Percentiles rank a stretch among this genome's conserved stretches.
These are phyloP conservation scores for Tuber magnatum DNA, from an alignment of 495 filamentous ascomycete species.

Conservation along the genomic window DNA sequence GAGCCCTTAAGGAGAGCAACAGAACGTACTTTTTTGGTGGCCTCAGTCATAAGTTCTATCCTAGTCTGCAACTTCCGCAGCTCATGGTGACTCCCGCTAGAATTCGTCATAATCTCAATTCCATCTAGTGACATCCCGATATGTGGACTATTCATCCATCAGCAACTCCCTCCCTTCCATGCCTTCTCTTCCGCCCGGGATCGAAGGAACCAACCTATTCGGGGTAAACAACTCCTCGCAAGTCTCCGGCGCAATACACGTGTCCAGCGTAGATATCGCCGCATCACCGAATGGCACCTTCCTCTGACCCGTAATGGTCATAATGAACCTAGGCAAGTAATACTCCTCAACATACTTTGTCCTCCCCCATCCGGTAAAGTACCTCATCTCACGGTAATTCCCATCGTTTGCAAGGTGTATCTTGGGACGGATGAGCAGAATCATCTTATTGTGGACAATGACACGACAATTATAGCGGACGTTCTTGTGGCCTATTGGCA, in stretches of 20 bases:
- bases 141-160: conserved; percentile 43
- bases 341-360: conserved; percentile 61
- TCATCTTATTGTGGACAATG: conserved; percentile 59
- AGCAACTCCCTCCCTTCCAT: conserved; percentile 43
- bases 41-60: conserved; percentile 66
- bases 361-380: conserved; percentile 63
- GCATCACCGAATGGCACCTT: conserved; percentile 70
- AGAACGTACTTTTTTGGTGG: conserved; percentile 54
- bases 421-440: conserved; percentile 74
- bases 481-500: conserved; percentile 59
- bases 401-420: conserved; percentile 76
- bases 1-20: conserved; percentile 4
- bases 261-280: conserved; percentile 65
- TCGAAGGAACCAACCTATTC: conserved; percentile 45
- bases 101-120: conserved; percentile 73
- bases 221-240: conserved; percentile 78
- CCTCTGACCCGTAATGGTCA: conserved; percentile 54
- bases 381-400: conserved; percentile 62
- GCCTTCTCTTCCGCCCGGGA: conserved; percentile 44
- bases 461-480: conserved; percentile 68
- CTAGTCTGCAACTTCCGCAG: conserved; percentile 69
- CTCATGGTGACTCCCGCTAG: conserved; percentile 63
- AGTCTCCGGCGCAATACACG: conserved; percentile 63
- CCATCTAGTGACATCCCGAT: conserved; percentile 53
- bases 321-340: conserved; percentile 60